Evolutionary conservation across 1,284 basidiomycete genomes (phyloP), one percentile per base, ranked within the genome.

Genomic region (Gomphus bonarii): DNA sequence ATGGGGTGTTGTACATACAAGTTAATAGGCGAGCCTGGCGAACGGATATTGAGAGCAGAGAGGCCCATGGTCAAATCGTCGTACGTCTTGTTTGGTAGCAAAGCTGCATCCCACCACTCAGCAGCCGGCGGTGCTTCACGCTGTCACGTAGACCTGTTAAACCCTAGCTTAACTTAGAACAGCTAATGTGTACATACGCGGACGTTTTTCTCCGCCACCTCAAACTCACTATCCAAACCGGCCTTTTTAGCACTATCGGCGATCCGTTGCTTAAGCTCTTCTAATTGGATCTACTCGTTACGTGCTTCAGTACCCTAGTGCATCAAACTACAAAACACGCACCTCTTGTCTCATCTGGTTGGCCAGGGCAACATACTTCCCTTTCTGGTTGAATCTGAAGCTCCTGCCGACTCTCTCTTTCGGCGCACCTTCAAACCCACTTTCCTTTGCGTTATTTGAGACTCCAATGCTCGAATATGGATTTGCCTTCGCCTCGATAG

Each of bases 1-100:
- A 99, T 98, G 7, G 95, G 97, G 68, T 99, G 95, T 68, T 98
- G 95, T 50, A 99, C 81, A 66, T 97, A 95, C 48, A 91, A 79
- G 18, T 90, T 93, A 60, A 99, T 88, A 0, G 91, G 89, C 4
- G 86, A 87, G 61, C 86, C 81, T 18, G 73, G 68, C 3, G 73
- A 81, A 49, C 80, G 75, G 59, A 90, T 86, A 50, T 81, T 82
- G 57, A 88, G 72, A 31, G 70, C 68, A 25, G 76, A 70, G 36
- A 85, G 64, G 33, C 84, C 84, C 40, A 77, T 65, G 0, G 68
- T 58, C 53, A 95, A 68, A 61, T 92, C 90, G 55, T 85, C 81
- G 68, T 98, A 98, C 1, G 75, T 79, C 68, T 85, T 83, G 63
- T 77, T 81, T 0, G 90, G 86, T 10, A 99, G 72, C n/a, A 97